Percentiles rank a stretch among this genome's conserved stretches.
phyloP scores from a whole-genome alignment of 1,139 yeast genomes.

The Yamadazyma mexicana region DNA sequence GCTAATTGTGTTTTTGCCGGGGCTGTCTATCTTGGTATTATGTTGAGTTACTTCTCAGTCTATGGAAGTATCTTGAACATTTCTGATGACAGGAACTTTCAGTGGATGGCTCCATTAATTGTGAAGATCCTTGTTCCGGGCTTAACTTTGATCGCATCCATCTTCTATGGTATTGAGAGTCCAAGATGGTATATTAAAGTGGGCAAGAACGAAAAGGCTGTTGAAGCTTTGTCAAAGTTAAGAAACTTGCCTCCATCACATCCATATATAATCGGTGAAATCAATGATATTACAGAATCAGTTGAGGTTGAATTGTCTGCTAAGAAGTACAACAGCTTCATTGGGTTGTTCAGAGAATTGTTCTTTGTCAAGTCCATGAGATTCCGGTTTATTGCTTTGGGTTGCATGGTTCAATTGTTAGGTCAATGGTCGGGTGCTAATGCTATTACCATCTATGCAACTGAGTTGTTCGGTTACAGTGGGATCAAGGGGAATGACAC shows the following conservation, averaged over 20 bases:
- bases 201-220: constrained; percentile 29
- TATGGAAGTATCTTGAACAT: constrained; percentile 35
- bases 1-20: constrained; percentile 48
- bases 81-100: constrained; percentile 19
- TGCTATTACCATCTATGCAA: constrained; percentile 54
- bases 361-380: constrained; percentile 31
- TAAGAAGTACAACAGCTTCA: constrained; percentile 23
- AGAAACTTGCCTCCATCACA: constrained; percentile 49
- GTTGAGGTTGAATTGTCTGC: constrained; percentile 34
- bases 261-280: constrained; percentile 47
- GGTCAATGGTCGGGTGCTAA: constrained; percentile 63
- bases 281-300: constrained; percentile 43
- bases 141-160: constrained; percentile 27
- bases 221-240: constrained; percentile 35
- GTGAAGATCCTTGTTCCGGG: constrained; percentile 39
- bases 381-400: constrained; percentile 40
- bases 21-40: constrained; percentile 49
- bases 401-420: constrained; percentile 43
- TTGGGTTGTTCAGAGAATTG: constrained; percentile 31
- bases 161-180: constrained; percentile 28
- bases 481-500: constrained; percentile 36
- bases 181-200: constrained; percentile 43
- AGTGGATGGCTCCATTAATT: constrained; percentile 33
- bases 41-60: constrained; percentile 47
- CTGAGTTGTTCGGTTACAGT: constrained; percentile 47